Conservation (phyloP, 352 stramenopile genomes). For the Ophiocytium majus region DNA sequence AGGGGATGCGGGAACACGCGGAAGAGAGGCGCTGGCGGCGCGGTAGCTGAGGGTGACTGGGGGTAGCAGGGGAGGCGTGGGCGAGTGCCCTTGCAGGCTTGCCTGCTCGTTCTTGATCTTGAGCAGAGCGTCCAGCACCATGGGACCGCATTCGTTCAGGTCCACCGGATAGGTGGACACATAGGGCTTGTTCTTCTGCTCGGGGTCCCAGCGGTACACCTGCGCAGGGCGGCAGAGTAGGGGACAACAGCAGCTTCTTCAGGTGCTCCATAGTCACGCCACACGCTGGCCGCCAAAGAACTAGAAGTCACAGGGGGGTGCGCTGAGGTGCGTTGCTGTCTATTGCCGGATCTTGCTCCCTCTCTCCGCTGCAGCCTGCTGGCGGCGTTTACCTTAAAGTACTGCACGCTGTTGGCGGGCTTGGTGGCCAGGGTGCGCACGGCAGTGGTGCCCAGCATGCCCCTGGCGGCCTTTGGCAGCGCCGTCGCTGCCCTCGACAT, state of each 20-base stretch:
- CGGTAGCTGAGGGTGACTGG: too few species aligned
- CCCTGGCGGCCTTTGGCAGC: not conserved
- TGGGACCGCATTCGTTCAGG: conserved; percentile 95
- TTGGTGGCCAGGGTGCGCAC: not conserved
- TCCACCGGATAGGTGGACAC: conserved; percentile 94
- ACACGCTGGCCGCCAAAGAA: not conserved
- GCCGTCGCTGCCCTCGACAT: not conserved
- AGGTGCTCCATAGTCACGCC: not conserved
- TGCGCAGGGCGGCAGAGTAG: conserved; percentile 55
- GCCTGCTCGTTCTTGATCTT: conserved; percentile 98
- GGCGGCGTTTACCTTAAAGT: not conserved
- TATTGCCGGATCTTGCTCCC: too few species aligned
- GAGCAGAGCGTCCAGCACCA: conserved; percentile 98
- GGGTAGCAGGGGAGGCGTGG: too few species aligned
- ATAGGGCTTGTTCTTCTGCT: conserved; percentile 86
- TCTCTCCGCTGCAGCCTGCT: too few species aligned
- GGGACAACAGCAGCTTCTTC: not conserved
- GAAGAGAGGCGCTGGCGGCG: too few species aligned
- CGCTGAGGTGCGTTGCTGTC: too few species aligned
- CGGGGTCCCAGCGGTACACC: conserved; percentile 97
- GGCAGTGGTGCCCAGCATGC: not conserved
- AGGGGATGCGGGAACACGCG: too few species aligned
- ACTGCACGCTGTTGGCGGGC: not conserved
- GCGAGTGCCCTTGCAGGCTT: too few species aligned
- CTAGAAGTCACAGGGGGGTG: too few species aligned